Percentiles rank a stretch among this genome's conserved stretches.
phyloP scores from a whole-genome alignment of 306 rosid genomes.

The Coriaria nepalensis region DNA sequence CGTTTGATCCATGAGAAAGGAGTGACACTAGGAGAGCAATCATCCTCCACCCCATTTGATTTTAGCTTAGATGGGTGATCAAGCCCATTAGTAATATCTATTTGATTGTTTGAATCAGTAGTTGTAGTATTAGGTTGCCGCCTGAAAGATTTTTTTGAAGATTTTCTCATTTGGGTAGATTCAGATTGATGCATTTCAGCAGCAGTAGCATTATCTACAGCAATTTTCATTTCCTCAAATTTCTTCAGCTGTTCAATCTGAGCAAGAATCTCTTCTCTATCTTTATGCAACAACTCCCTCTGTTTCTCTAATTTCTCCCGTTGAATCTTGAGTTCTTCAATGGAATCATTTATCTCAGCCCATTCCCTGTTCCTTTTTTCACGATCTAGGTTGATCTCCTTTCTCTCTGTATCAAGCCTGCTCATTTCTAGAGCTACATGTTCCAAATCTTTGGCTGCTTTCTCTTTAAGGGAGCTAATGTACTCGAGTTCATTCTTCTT shows the following conservation, averaged over 20 bases:
- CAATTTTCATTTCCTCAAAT: slow-evolving; percentile 50
- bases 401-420: slow-evolving; percentile 64
- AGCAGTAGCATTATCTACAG: slow-evolving; percentile 41
- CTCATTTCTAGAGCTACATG: slow-evolving; percentile 63
- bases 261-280: slow-evolving; percentile 55
- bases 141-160: slow-evolving; percentile 31
- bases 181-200: slow-evolving; percentile 43
- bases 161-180: slow-evolving; percentile 30
- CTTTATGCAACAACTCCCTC: slow-evolving; percentile 76
- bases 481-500: slow-evolving; percentile 49
- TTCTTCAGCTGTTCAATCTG: slow-evolving; percentile 66
- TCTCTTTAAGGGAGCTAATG: slow-evolving; percentile 56
- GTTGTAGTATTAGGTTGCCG: slow-evolving; percentile 20
- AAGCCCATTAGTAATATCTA: slow-evolving; percentile 26
- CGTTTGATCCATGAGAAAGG: slow-evolving; percentile 68
- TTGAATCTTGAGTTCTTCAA: slow-evolving; percentile 75
- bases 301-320: slow-evolving; percentile 80
- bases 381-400: slow-evolving; percentile 74
- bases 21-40: slow-evolving; percentile 37
- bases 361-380: slow-evolving; percentile 74
- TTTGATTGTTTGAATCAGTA: slow-evolving; percentile 18
- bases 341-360: slow-evolving; percentile 72
- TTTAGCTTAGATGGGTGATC: slow-evolving; percentile 33
- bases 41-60: slow-evolving; percentile 20
- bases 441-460: slow-evolving; percentile 58